A percentile compares a stretch with the other conserved stretches of the same genome.
These are phyloP conservation scores for Sporisorium iseilematis-ciliati DNA, from an alignment of 1,284 basidiomycete species.

Conservation along the genomic window DNA sequence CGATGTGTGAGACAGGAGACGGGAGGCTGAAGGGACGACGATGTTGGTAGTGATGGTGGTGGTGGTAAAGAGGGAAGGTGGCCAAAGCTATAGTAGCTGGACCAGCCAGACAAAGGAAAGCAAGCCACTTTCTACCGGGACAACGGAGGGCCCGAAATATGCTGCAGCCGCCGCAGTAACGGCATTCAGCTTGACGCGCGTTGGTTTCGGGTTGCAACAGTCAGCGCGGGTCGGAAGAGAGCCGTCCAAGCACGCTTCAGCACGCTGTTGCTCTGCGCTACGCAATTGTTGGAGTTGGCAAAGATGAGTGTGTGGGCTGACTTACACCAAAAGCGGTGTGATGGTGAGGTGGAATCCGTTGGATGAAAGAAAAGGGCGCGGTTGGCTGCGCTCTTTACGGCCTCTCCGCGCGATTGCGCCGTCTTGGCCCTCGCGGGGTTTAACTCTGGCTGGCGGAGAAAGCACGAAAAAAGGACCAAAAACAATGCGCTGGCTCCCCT, in stretches of 20 bases:
- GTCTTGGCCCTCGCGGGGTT: conserved; percentile 1
- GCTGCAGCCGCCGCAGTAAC: conserved; percentile 5
- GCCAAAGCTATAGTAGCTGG: conserved; percentile 27
- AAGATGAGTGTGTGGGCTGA: too few relatives aligned
- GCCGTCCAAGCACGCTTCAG: background rate
- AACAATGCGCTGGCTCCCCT: conserved; percentile 3
- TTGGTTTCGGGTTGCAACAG: background rate
- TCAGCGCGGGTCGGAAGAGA: background rate
- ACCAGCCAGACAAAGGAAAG: conserved; percentile 22
- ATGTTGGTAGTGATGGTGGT: background rate
- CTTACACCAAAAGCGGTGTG: conserved; percentile 23
- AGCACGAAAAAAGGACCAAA: background rate
- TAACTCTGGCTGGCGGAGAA: background rate
- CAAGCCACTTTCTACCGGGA: background rate
- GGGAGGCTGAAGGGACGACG: background rate
- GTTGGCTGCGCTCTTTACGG: background rate
- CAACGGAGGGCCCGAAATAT: background rate
- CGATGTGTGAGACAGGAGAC: background rate
- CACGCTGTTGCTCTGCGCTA: too few relatives aligned
- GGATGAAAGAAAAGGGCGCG: background rate
- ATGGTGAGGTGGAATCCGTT: conserved; percentile 6
- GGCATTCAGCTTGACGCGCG: conserved; percentile 1
- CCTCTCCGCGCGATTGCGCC: conserved; percentile 6
- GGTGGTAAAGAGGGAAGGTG: background rate
- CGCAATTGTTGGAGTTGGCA: background rate